Conservation (phyloP, 768 basidiomycete species). For the Trametes coccinea region DNA sequence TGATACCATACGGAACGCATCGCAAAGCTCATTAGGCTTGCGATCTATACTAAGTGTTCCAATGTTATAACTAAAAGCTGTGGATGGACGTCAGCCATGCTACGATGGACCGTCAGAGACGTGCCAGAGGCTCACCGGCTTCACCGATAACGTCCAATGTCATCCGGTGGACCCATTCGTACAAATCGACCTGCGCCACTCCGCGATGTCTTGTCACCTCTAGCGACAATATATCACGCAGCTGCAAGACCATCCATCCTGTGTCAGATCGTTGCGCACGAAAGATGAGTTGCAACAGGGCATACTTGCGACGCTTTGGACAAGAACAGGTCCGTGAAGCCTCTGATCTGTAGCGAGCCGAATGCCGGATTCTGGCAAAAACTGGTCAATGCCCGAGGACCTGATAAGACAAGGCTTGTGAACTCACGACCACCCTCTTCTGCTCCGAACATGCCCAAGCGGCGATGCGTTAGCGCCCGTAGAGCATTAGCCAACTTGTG, state of each 20-base stretch:
- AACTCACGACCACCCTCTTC: slow-evolving; percentile 3
- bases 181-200: slow-evolving; percentile 31
- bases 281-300: background rate
- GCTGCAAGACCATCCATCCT: slow-evolving; percentile 3
- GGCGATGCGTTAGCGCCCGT: background rate
- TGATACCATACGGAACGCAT: slow-evolving; percentile 32
- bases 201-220: slow-evolving; percentile 34
- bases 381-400: background rate
- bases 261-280: no score
- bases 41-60: slow-evolving; percentile 30
- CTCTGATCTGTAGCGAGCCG: slow-evolving; percentile 56
- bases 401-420: no score
- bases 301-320: slow-evolving; percentile 53
- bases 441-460: background rate
- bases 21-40: slow-evolving; percentile 32
- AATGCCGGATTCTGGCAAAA: slow-evolving; percentile 63
- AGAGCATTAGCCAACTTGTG: no score
- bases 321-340: slow-evolving; percentile 56
- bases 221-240: slow-evolving; percentile 23
- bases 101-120: no score
- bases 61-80: slow-evolving; percentile 38
- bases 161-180: slow-evolving; percentile 35
- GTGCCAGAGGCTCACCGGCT: slow-evolving; percentile 31
- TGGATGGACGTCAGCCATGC: background rate
- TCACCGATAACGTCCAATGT: slow-evolving; percentile 45